Percentiles rank a stretch among this genome's conserved stretches.
Conservation (phyloP, 306 rosid species). For the Quercus bicolor region DNA sequence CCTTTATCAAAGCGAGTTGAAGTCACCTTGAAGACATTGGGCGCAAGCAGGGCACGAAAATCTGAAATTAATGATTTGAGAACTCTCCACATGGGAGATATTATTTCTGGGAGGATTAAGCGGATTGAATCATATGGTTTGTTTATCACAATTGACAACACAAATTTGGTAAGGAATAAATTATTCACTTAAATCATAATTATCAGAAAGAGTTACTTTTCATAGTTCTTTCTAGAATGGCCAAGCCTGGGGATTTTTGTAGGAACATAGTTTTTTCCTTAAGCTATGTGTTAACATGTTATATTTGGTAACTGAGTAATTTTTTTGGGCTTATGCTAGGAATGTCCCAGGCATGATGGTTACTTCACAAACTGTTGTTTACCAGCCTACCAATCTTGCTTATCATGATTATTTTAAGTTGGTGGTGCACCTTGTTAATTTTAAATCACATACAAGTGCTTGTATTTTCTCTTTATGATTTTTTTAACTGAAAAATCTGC, state of each 20-base stretch:
- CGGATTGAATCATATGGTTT: slow-evolving; percentile 87
- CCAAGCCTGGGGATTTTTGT: neutral
- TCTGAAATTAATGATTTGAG: slow-evolving; percentile 47
- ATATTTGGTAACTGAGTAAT: neutral
- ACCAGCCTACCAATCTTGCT: neutral
- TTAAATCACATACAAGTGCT: neutral
- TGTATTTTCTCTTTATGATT: neutral
- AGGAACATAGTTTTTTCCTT: neutral
- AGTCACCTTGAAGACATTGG: slow-evolving; percentile 69
- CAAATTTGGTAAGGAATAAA: slow-evolving; percentile 49
- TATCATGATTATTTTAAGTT: neutral
- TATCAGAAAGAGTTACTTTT: neutral
- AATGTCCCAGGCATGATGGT: neutral
- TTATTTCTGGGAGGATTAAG: slow-evolving; percentile 72
- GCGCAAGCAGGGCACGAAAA: slow-evolving; percentile 26
- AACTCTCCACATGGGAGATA: slow-evolving; percentile 60
- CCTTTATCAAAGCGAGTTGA: slow-evolving; percentile 81
- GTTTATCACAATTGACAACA: slow-evolving; percentile 67
- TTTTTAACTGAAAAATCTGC: neutral
- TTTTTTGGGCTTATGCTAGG: neutral
- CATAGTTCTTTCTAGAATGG: neutral
- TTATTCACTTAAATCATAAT: neutral
- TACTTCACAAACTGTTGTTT: neutral
- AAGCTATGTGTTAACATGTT: neutral
- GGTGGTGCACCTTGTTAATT: neutral